Conservation (phyloP, 768 basidiomycete genomes). For the Amanita polypyramis region DNA sequence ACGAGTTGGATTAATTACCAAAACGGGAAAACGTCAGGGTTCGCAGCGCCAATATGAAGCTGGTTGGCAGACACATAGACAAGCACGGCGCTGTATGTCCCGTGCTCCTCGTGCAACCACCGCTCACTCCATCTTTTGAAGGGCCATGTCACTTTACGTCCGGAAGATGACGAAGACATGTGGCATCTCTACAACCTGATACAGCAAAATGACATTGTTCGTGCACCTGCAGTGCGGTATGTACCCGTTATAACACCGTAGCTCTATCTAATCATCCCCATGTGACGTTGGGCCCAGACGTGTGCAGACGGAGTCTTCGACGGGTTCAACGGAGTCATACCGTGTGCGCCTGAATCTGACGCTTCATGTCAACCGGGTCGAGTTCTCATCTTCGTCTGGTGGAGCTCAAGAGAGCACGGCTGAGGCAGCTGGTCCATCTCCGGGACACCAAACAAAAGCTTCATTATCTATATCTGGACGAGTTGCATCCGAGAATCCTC, state of each 20-base stretch:
- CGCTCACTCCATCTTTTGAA: slow-evolving; percentile 26
- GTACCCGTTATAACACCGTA: slow-evolving; percentile 10
- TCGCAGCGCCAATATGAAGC: slow-evolving; percentile 53
- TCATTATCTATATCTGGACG: slow-evolving; percentile 80
- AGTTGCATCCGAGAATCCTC: slow-evolving; percentile 76
- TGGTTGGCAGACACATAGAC: slow-evolving; percentile 73
- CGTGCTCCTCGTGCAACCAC: slow-evolving; percentile 4
- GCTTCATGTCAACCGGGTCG: slow-evolving; percentile 65
- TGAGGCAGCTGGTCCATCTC: slow-evolving; percentile 26
- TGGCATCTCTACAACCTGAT: slow-evolving; percentile 99
- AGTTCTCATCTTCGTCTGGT: slow-evolving; percentile 68
- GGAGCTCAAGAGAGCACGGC: slow-evolving; percentile 30
- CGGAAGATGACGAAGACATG: slow-evolving; percentile 99
- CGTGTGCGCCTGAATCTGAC: slow-evolving; percentile 82
- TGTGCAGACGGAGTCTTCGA: slow-evolving; percentile 81
- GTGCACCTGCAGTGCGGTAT: slow-evolving; percentile 78
- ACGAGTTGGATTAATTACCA: not conserved
- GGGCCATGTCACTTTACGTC: slow-evolving; percentile 91
- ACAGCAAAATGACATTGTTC: slow-evolving; percentile 75
- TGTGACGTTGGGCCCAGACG: slow-evolving; percentile 38
- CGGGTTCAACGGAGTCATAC: slow-evolving; percentile 90
- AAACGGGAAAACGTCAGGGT: not conserved
- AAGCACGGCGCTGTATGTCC: slow-evolving; percentile 67
- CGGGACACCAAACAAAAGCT: slow-evolving; percentile 29
- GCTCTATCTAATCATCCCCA: not conserved